These are phyloP conservation scores for Pythium dissimile DNA, from an alignment of 352 stramenopile species.

Conservation along the genomic window DNA sequence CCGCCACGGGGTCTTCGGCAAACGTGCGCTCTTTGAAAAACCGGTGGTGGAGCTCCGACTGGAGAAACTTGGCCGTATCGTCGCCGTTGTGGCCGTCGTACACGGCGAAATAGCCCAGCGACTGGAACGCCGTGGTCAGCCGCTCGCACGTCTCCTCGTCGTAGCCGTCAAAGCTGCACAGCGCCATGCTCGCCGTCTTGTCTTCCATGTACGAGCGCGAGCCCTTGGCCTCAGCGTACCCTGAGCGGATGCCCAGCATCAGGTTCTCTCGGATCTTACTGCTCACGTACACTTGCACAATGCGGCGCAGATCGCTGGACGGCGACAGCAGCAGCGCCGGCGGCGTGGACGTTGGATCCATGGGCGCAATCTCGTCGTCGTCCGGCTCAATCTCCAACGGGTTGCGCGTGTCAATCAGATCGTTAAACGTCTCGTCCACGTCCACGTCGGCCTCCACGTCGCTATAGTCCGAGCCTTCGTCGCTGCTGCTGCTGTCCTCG, in stretches of 20 bases:
- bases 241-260: slow-evolving; percentile 60
- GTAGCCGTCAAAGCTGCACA: slow-evolving; percentile 44
- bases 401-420: slow-evolving; percentile 65
- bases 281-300: slow-evolving; percentile 87
- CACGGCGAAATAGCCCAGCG: slow-evolving; percentile 77
- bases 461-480: slow-evolving; percentile 71
- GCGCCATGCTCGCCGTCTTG: slow-evolving; percentile 51
- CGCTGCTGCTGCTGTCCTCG: slow-evolving; percentile 37
- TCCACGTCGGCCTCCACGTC: slow-evolving; percentile 85
- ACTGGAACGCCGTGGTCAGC: slow-evolving; percentile 36
- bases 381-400: slow-evolving; percentile 49
- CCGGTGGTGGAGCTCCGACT: slow-evolving; percentile 75
- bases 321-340: slow-evolving; percentile 22
- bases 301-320: slow-evolving; percentile 28
- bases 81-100: slow-evolving; percentile 89
- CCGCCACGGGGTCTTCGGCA: slow-evolving; percentile 37
- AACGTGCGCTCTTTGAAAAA: slow-evolving; percentile 65
- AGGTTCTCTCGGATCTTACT: slow-evolving; percentile 86
- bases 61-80: slow-evolving; percentile 70
- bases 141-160: slow-evolving; percentile 7
- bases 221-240: slow-evolving; percentile 84
- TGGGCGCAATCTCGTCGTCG: slow-evolving; percentile 64
- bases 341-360: slow-evolving; percentile 22
- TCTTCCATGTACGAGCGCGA: slow-evolving; percentile 88
- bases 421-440: slow-evolving; percentile 83